Conservation (phyloP, 768 basidiomycete genomes). For the Boletus subparvulus region DNA sequence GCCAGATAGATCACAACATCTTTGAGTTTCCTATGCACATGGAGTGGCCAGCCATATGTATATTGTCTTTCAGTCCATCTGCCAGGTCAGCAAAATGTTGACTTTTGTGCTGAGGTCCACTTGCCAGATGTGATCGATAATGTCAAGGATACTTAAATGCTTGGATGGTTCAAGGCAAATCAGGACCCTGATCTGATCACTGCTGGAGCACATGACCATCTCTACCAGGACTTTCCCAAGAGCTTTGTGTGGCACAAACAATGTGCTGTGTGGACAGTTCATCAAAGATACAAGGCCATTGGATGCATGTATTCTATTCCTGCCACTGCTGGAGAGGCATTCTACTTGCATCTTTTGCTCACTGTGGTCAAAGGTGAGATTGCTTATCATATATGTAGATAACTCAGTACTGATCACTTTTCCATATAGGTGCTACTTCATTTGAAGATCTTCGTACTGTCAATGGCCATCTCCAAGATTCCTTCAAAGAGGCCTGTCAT, state of each 20-base stretch:
- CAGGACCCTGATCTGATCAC: too few species aligned
- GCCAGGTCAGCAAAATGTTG: not conserved
- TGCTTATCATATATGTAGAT: not conserved
- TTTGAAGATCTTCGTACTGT: constrained; percentile 1
- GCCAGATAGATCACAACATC: not conserved
- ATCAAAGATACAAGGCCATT: not conserved
- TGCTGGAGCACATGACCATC: too few species aligned
- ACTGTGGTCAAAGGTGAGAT: not conserved
- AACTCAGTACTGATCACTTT: not conserved
- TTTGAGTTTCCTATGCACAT: constrained; percentile 4
- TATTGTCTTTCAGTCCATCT: constrained; percentile 6
- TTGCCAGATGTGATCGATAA: not conserved
- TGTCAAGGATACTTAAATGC: not conserved
- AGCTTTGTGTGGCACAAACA: too few species aligned
- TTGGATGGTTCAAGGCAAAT: not conserved
- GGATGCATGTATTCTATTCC: not conserved
- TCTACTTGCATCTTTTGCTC: not conserved
- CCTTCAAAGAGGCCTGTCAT: constrained; percentile 42
- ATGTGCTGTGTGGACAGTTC: not conserved
- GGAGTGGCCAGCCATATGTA: constrained; percentile 7
- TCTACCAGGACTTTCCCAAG: too few species aligned
- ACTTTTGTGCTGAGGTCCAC: not conserved
- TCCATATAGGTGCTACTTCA: not conserved
- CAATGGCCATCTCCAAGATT: constrained; percentile 15
- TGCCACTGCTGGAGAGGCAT: not conserved